Percentiles rank a stretch among this genome's conserved stretches.
phyloP scores from a whole-genome alignment of 257 asterid species.

The Oldenlandia corymbosa region DNA sequence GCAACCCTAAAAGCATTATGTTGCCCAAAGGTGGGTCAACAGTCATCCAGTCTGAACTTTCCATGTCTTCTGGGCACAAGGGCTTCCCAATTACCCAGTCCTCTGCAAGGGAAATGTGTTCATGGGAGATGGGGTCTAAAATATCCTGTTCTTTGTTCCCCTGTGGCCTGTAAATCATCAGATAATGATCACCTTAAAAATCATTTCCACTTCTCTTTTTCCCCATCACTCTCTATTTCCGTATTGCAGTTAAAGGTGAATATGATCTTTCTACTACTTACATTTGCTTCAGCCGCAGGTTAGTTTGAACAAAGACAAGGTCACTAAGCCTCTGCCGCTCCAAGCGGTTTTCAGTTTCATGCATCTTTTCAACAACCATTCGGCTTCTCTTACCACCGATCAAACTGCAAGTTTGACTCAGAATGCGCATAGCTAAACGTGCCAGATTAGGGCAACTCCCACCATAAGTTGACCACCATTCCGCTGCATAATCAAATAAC shows the following conservation, averaged over 20 bases:
- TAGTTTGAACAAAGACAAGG: slow-evolving; percentile 67
- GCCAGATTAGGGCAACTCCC: slow-evolving; percentile 92
- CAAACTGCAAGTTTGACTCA: slow-evolving; percentile 90
- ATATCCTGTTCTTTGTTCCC: slow-evolving; percentile 38
- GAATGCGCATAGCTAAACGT: slow-evolving; percentile 75
- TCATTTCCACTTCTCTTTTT: slow-evolving; percentile 2
- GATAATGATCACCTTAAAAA: slow-evolving; percentile 4
- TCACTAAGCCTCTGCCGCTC: slow-evolving; percentile 82
- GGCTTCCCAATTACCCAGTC: slow-evolving; percentile 74
- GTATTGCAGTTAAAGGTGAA: not conserved
- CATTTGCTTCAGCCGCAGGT: slow-evolving; percentile 73
- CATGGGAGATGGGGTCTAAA: slow-evolving; percentile 64
- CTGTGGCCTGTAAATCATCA: slow-evolving; percentile 31
- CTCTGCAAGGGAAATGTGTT: slow-evolving; percentile 45
- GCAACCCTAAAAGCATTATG: slow-evolving; percentile 42
- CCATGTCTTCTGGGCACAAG: slow-evolving; percentile 37
- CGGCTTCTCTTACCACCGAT: slow-evolving; percentile 42
- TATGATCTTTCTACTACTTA: slow-evolving; percentile 28
- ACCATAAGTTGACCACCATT: slow-evolving; percentile 95
- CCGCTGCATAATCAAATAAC: slow-evolving; percentile 43
- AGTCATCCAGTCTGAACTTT: slow-evolving; percentile 62
- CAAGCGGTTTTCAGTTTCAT: slow-evolving; percentile 59
- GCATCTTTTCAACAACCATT: slow-evolving; percentile 51
- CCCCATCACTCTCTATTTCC: not conserved
- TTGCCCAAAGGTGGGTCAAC: slow-evolving; percentile 74